Base-by-base conservation (phyloP, 305 asterid species). In the Coffea humblotiana region DNA sequence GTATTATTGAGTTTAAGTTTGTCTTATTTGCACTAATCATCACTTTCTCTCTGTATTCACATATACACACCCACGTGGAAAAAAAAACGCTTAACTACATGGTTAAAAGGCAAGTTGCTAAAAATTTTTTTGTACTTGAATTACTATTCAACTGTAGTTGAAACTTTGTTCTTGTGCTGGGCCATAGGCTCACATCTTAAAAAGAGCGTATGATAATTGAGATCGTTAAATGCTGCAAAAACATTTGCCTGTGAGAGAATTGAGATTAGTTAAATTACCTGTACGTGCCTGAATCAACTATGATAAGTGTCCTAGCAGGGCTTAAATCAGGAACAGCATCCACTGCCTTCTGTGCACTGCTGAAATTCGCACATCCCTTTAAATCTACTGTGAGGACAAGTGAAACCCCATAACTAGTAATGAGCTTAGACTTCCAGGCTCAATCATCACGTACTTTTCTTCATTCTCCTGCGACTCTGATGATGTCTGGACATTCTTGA, bases 311-410 rank as follows among this genome's bases (percentile, higher is more conserved):
- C 83, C 83, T 84, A 71, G 87, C 71, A 13, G 83, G 68, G 81
- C 90, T 86, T 32, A 80, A 74, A 84, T 92, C 97, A n/a, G 96
- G 96, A 71, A 83, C 84, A 2, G 91, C 87, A 64, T 95, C 96
- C 21, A 95, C 83, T 2, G 99, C 99, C 80, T 89, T 87, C 77
- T 95, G 97, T 52, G 91, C 79, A 56, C 89, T 90, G 86, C 90
- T 90, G 77, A 91, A 95, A 84, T 37, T 37, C 40, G 40, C 40
- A 37, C 40, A 37, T 37, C 40, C 40, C 40, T 37, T 37, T 3
- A 37, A 37, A 37, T 37, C 40, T 10, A 95, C 97, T 0, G 91
- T 93, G n/a, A 87, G 32, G 64, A 95, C 93, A 56, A 48, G 66
- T 18, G 87, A 79, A 67, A 91, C 83, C 16, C 74, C 85, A 87